Base-by-base conservation (phyloP, 257 asterid genomes). In the Mentha longifolia region DNA sequence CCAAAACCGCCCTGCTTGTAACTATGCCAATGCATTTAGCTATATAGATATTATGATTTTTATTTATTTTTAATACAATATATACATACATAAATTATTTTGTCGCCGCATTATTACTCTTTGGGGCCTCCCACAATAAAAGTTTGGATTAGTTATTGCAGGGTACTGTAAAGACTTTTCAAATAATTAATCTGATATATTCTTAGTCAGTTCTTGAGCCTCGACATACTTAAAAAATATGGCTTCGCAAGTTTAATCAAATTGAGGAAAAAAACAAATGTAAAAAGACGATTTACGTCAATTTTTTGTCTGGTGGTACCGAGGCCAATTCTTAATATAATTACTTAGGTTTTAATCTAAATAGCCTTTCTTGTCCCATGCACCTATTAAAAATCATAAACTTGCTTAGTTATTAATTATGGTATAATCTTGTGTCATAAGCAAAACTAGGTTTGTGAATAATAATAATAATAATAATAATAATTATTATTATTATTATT, bases 271-370 rank as follows among this genome's bases (percentile, higher is more conserved):
- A 57, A 57, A 30, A 57, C 63, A 57, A 57, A 52, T 16, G 14
- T 52, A 52, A 9, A 56, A 57, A 13, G 61, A 25, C 61, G 9
- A 55, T 2, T 10, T 5, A 25, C 14, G 22, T 22, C 7, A 63
- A 73, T 64, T 71, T 59, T 75, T 67, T 59, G 69, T 67, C 55
- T 60, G 74, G 74, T 74, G 74, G 78, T 52, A 59, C 28, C 33
- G 30, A 10, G 28, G 37, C 42, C 57, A 49, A 60, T 67, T 42
- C 17, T 39, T 14, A n/a, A 30, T 31, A 15, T 4, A 56, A 49
- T 67, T 60, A 49, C 49, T 68, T 75, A n/a, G 17, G 61, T 41
- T 56, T 50, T 68, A 61, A 75, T 68, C 71, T 42, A 75, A 58
- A 61, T 52, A 63, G 11, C 15, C 51, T 16, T 51, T 58, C 60